Evolutionary conservation across 495 filamentous ascomycete genomes (phyloP), one percentile per base, ranked within the genome.

Genomic region (Aspergillus steynii): DNA sequence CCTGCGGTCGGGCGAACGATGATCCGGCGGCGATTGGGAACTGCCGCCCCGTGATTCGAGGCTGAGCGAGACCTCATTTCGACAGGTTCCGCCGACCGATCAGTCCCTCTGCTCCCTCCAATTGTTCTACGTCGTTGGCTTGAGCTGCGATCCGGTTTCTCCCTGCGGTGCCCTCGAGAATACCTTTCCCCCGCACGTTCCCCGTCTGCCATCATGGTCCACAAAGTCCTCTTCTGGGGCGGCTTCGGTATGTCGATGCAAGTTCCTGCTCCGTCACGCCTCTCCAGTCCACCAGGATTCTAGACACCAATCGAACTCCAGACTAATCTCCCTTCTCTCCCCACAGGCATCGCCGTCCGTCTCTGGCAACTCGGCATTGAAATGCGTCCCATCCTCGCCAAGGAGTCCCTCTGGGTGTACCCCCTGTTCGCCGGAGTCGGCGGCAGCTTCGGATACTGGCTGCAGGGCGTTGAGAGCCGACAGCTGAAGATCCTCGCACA

Each of bases 361-460:
- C 78, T 92, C 74, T 97, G 91, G 92, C 94, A 97, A 78, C 88
- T 98, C 73, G 96, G 93, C 66, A 92, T 99, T 70, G 94, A 99
- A 79, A 96, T 96, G 94, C 93, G 95, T 59, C 95, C 95, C 25
- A 86, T 96, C 74, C 89, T 97, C 81, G 85, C 85, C 74, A 83
- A 79, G 59, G 80, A 86, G 70, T 86, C 88, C 47, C 82, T 95
- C 61, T 94, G 88, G 89, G 92, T 84, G n/a, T 99, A 96, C 78
- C 93, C 96, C 54, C 74, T 97, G 70, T 99, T 93, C 74, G 92
- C 84, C 29, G 85, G 81, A 61, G 83, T 90, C 57, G 93, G 93
- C 63, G 94, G 87, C 53, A 90, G 88, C 76, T 97, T 99, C 75
- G 95, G 95, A 57, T 98, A 97, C 83, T 98, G 93, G 91, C 77